Evolutionary conservation across 176 grass and related monocot species (phyloP).

Genomic region (Secale cereale): DNA sequence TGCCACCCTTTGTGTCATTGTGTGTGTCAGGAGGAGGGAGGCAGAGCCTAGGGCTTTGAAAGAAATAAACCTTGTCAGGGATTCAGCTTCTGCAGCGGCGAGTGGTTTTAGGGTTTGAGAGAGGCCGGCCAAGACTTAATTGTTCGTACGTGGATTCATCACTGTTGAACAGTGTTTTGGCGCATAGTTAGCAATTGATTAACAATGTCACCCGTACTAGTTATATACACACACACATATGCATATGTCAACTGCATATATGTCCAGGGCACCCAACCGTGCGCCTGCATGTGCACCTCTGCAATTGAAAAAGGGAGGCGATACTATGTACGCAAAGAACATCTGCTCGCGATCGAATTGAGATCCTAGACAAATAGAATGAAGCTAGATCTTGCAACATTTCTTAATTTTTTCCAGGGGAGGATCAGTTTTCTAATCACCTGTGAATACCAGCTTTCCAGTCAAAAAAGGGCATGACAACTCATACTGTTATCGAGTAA

Average conservation of each 20-base stretch:
- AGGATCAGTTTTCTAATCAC: slow-evolving; percentile 18
- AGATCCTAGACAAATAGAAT: slow-evolving; percentile 61
- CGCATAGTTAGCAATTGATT: not conserved
- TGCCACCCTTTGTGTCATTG: not conserved
- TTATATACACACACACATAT: not conserved
- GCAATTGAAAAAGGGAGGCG: slow-evolving; percentile 26
- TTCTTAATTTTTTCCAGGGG: slow-evolving; percentile 32
- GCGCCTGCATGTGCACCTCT: slow-evolving; percentile 31
- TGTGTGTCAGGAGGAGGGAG: slow-evolving; percentile 20
- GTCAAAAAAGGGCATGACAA: slow-evolving; percentile 49
- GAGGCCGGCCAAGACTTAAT: not conserved
- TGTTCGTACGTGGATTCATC: slow-evolving; percentile 16
- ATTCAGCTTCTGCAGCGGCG: slow-evolving; percentile 32
- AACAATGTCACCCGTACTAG: not conserved
- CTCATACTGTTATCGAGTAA: slow-evolving; percentile 41
- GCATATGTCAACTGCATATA: slow-evolving; percentile 52
- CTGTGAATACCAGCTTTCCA: slow-evolving; percentile 29
- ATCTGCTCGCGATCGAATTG: slow-evolving; percentile 35
- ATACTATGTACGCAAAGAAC: slow-evolving; percentile 27
- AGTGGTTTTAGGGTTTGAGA: slow-evolving; percentile 35
- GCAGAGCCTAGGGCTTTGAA: not conserved
- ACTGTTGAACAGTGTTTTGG: slow-evolving; percentile 45
- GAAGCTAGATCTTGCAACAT: slow-evolving; percentile 42
- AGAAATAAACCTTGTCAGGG: slow-evolving; percentile 27
- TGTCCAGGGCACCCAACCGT: slow-evolving; percentile 13